These are phyloP conservation scores for Cladosporium sp. DNA, from an alignment of 2,329 filamentous ascomycete species.

Conservation along the genomic window DNA sequence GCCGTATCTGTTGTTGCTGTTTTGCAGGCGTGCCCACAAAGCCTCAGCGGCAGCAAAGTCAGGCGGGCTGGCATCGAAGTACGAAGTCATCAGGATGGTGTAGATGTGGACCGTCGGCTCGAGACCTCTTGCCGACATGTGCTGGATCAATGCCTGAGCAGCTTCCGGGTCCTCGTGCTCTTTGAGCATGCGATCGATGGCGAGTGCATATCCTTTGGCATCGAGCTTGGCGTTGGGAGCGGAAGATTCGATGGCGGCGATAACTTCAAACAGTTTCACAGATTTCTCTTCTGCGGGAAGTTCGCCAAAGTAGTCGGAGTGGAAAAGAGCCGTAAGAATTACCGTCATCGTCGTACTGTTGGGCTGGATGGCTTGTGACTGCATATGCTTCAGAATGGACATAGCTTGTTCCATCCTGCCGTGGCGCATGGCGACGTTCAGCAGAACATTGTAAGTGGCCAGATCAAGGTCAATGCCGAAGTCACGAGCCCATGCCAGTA, in stretches of 20 bases:
- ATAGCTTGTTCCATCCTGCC: conserved; percentile 27
- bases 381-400: conserved; percentile 40
- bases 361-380: conserved; percentile 42
- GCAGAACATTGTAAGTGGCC: conserved; percentile 30
- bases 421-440: conserved; percentile 29
- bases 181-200: conserved; percentile 62
- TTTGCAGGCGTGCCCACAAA: conserved; percentile 50
- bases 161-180: conserved; percentile 43
- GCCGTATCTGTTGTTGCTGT: conserved; percentile 24
- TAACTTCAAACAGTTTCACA: conserved; percentile 49
- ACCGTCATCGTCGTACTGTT: conserved; percentile 66
- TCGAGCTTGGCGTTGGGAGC: conserved; percentile 56
- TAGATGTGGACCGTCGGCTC: conserved; percentile 63
- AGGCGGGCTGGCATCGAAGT: conserved; percentile 53
- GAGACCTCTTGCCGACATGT: conserved; percentile 55
- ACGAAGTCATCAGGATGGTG: conserved; percentile 67
- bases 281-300: conserved; percentile 48
- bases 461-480: conserved; percentile 32
- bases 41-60: conserved; percentile 57
- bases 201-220: conserved; percentile 62
- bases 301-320: conserved; percentile 42
- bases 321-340: conserved; percentile 59
- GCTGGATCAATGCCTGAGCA: conserved; percentile 57
- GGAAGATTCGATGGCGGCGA: conserved; percentile 52
- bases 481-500: conserved; percentile 47